Base-by-base conservation (phyloP, 2,329 filamentous ascomycete genomes). In the Trichoderma koningiopsis region DNA sequence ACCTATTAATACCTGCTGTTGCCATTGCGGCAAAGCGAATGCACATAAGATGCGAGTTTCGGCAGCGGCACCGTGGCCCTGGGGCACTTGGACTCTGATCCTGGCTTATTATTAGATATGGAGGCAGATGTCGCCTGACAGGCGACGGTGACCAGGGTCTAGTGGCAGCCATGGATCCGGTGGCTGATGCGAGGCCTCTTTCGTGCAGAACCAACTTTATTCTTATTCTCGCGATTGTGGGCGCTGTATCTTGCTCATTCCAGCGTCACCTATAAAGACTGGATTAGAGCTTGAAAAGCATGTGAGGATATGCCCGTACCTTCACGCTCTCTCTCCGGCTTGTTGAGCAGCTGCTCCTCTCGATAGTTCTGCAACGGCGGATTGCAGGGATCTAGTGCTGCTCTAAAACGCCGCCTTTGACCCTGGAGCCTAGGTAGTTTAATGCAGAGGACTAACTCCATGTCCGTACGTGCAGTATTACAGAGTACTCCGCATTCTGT, bases 141-240 rank as follows among this genome's bases (percentile, higher is more conserved):
- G 49, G 49, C 24, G 35, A 43, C 11, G 24, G 33, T 33, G 62
- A 65, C 62, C 62, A 35, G 62, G 62, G 62, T 43, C 3, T 61
- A 27, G 29, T 13, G 49, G 62, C 35, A 33, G 27, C 62, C 62
- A 43, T 56, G 43, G 49, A 43, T 40, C 61, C n/a, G 52, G 62
- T 65, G 52, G 52, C 62, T 43, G 62, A 56, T 37, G 62, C 43
- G 62, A 65, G 62, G 62, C 62, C 62, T 68, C 57, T 53, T 35
- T 19, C 11, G 24, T 43, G 7, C 53, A 33, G 43, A 43, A 16
- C 49, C 47, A 22, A 19, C 47, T 53, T n/a, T 22, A 11, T 33
- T 24, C 61, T 53, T 14, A 19, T 31, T 31, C 16, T 19, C 27
- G 31, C n/a, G 56, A 47, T 22, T 35, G 16, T 31, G 31, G 24